phyloP scores from a whole-genome alignment of 768 basidiomycete species.

The Paxillus ammoniavirescens region DNA sequence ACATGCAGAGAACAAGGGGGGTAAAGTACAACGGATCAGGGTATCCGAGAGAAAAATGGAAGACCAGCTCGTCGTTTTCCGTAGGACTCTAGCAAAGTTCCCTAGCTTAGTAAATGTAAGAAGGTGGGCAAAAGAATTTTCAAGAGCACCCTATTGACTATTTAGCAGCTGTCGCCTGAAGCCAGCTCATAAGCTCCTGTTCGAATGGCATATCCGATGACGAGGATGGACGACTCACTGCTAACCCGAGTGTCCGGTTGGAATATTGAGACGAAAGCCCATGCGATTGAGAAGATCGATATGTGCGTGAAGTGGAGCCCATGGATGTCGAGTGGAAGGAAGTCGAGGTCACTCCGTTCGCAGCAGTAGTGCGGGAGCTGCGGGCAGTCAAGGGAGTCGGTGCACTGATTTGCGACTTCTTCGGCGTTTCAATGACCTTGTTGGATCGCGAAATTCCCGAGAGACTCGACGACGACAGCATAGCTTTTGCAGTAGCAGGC shows the following conservation, averaged over 20 bases:
- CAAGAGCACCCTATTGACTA: conserved; percentile 8
- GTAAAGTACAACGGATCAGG: conserved; percentile 43
- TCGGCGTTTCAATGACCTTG: conserved; percentile 72
- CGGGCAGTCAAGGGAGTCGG: conserved; percentile 87
- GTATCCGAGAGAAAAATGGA: conserved; percentile 33
- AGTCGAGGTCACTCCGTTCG: conserved; percentile 53
- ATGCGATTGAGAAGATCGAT: conserved; percentile 67
- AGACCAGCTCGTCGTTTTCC: conserved; percentile 36
- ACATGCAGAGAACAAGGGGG: conserved; percentile 33
- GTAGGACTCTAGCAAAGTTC: conserved; percentile 25
- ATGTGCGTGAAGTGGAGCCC: conserved; percentile 62
- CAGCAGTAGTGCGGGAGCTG: conserved; percentile 51
- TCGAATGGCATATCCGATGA: conserved; percentile 33
- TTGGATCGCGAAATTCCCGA: conserved; percentile 45
- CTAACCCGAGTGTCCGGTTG: conserved; percentile 71
- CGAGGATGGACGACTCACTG: conserved; percentile 48
- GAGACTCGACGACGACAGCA: conserved; percentile 57
- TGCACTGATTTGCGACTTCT: conserved; percentile 87
- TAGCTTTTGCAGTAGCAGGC: conserved; percentile 49
- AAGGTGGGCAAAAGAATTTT: conserved; percentile 4
- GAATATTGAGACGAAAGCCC: conserved; percentile 72
- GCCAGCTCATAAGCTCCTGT: conserved; percentile 37
- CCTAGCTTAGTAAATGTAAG: conserved; percentile 10
- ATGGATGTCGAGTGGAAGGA: conserved; percentile 58
- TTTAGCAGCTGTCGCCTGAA: conserved; percentile 36